Percentiles rank a stretch among this genome's conserved stretches.
Evolutionary conservation across 306 rosid species (phyloP).

Genomic region (Cicer cuneatum): DNA sequence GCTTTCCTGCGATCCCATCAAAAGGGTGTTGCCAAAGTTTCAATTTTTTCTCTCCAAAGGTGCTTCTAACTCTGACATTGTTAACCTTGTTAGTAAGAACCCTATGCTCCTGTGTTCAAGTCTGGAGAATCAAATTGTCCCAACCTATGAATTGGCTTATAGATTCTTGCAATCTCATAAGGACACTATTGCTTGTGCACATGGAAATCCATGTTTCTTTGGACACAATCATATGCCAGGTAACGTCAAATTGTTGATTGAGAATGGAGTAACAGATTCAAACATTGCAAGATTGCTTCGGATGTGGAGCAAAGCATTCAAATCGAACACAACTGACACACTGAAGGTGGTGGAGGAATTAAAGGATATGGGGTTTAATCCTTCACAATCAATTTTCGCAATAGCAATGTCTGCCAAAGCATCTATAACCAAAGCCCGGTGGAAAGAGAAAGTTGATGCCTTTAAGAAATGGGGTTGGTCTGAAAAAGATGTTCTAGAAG

Average conservation of each 20-base stretch:
- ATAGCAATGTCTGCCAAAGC: constrained; percentile 29
- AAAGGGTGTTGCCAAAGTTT: background rate
- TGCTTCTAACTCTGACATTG: background rate
- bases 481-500: constrained; percentile 47
- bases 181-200: background rate
- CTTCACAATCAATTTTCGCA: constrained; percentile 35
- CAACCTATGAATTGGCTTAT: background rate
- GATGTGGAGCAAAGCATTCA: fast-evolving
- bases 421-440: constrained; percentile 29
- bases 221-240: fast-evolving
- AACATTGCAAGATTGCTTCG: background rate
- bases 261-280: background rate
- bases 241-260: constrained; percentile 13
- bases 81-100: background rate
- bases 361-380: constrained; percentile 52
- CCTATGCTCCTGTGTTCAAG: background rate
- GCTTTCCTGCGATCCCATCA: background rate
- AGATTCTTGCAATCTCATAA: constrained; percentile 17
- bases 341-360: constrained; percentile 41
- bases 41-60: background rate
- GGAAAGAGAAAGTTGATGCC: constrained; percentile 49
- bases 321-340: background rate
- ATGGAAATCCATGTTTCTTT: background rate
- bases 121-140: background rate
- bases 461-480: constrained; percentile 62